Base-by-base conservation (phyloP, 2,329 filamentous ascomycete genomes). In the Pestalotiopsis fici region DNA sequence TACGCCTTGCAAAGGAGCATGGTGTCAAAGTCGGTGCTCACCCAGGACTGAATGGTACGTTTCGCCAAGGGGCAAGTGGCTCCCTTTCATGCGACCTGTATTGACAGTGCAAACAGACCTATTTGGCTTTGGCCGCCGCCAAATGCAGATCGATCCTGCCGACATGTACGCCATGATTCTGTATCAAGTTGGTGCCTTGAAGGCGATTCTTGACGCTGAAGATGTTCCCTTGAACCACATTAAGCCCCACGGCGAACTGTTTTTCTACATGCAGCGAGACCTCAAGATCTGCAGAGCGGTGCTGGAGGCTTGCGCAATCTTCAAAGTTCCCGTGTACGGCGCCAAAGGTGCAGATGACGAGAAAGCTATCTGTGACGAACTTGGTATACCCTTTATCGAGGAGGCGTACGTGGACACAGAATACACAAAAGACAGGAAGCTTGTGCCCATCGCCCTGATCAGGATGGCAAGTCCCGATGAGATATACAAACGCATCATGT, bases 101-200 rank as follows among this genome's bases (percentile, higher is more conserved):
- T 39, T 39, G 37, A 39, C 9, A 39, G 3, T 15, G 11, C 3
- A 39, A 39, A 39, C 87, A n/a, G 89, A 91, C 74, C 81, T 90
- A 25, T 83, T 88, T 77, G 89, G 89, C 9, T 91, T 91, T 71
- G 89, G 89, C 2, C 81, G 89, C 2, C 83, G 89, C 21, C 85
- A 88, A 69, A 90, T 91, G 75, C 85, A 87, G 57, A 81, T 91
- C 71, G 78, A 81, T 1, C 81, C 86, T 1, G 85, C 86, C 21
- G 88, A 90, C 71, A 79, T 88, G 68, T 86, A 85, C 1, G 86
- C 87, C 7, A 84, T 86, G 69, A 82, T 86, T 0, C 77, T 88
- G 37, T 91, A 91, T 76, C 89, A 91, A 73, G 84, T 91, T 39
- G 89, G 89, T 2, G 88, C 89, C 0, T 79, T 91, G 2, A 84